Evolutionary conservation across 1,139 yeast species (phyloP).

Genomic region (Candida dubliniensis): DNA sequence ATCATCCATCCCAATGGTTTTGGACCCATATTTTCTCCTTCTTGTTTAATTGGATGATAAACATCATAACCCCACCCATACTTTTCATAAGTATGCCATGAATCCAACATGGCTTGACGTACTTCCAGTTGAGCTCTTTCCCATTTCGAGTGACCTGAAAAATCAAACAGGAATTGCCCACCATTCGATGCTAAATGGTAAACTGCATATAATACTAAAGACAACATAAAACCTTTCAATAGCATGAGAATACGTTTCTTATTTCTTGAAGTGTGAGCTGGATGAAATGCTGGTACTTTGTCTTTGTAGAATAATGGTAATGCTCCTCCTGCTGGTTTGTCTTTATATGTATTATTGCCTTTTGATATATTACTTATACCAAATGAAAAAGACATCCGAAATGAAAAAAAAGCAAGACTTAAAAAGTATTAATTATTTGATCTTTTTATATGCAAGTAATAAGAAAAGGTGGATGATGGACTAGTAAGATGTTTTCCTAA

Average conservation of each 20-base stretch:
- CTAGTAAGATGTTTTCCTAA: neutral
- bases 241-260: conserved; percentile 33
- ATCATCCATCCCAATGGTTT: conserved; percentile 93
- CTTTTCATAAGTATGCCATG: conserved; percentile 77
- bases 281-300: conserved; percentile 22
- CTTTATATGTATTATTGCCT: conserved; percentile 15
- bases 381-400: conserved; percentile 15
- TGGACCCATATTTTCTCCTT: conserved; percentile 77
- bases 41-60: conserved; percentile 51
- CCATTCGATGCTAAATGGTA: conserved; percentile 21
- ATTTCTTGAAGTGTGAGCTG: conserved; percentile 7
- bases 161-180: neutral
- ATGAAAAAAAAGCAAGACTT: too few species aligned
- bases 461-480: neutral
- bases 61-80: conserved; percentile 75
- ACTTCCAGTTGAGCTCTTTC: conserved; percentile 53
- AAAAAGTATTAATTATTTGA: neutral
- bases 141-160: conserved; percentile 28
- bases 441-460: neutral
- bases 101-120: conserved; percentile 61
- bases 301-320: conserved; percentile 35
- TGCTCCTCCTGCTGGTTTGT: conserved; percentile 15
- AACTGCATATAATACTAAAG: conserved; percentile 39
- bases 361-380: conserved; percentile 11
- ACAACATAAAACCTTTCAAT: conserved; percentile 40